A percentile compares a stretch with the other conserved stretches of the same genome.
Evolutionary conservation across 148 eudicot genomes (phyloP).

Genomic region (Fagopyrum homotropicum): DNA sequence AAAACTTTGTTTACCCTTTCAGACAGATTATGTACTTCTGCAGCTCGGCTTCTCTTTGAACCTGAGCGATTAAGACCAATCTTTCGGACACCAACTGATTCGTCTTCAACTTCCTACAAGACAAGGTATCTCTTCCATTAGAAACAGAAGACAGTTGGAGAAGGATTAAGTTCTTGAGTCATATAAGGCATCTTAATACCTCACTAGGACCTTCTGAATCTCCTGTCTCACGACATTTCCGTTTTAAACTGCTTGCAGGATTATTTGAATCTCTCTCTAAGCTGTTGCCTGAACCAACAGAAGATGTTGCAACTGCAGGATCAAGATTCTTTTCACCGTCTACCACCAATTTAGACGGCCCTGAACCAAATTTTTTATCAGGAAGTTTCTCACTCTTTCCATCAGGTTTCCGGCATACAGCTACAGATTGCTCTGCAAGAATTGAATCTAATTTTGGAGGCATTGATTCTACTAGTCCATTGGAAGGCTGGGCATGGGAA

Average conservation of each 20-base stretch:
- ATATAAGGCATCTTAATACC: conserved; percentile 21
- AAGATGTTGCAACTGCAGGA: conserved; percentile 58
- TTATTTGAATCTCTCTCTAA: conserved; percentile 64
- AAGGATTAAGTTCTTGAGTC: background rate
- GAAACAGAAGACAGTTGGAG: background rate
- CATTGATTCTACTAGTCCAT: background rate
- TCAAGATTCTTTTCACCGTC: conserved; percentile 36
- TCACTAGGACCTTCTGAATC: conserved; percentile 81
- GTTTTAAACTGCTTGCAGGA: conserved; percentile 43
- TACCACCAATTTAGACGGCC: conserved; percentile 23
- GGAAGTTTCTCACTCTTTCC: conserved; percentile 17
- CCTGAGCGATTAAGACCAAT: conserved; percentile 45
- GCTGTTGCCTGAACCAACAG: conserved; percentile 87
- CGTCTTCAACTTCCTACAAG: conserved; percentile 79
- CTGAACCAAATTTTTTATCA: background rate
- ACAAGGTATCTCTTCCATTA: background rate
- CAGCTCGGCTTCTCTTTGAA: conserved; percentile 95
- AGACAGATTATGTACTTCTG: conserved; percentile 96
- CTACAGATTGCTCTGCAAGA: conserved; percentile 23
- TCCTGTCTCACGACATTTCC: conserved; percentile 56
- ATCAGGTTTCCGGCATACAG: conserved; percentile 18
- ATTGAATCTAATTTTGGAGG: conserved; percentile 17
- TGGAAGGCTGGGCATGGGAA: conserved; percentile 20
- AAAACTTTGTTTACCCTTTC: conserved; percentile 63
- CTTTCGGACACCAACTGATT: conserved; percentile 61